These are phyloP conservation scores for Glycine latifolia DNA, from an alignment of 306 rosid genomes.

Conservation along the genomic window DNA sequence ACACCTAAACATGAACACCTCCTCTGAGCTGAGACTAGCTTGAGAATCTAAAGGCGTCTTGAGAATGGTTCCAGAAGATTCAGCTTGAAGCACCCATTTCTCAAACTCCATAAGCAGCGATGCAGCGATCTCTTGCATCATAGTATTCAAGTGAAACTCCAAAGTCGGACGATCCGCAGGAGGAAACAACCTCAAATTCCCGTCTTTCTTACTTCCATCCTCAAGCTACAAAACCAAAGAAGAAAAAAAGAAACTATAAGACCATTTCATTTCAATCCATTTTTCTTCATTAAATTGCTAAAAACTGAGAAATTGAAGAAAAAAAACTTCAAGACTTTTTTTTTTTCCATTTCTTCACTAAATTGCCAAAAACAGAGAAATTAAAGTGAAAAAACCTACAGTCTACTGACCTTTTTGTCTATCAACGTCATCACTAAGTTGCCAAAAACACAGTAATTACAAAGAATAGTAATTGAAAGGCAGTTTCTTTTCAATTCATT, in stretches of 20 bases:
- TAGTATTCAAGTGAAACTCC: slow-evolving; percentile 90
- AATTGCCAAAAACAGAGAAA: neutral
- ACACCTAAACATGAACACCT: slow-evolving; percentile 99
- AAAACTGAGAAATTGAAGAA: neutral
- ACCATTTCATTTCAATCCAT: neutral
- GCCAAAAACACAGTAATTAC: neutral
- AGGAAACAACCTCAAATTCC: slow-evolving; percentile 87
- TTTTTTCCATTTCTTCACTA: neutral
- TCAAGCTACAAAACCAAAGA: slow-evolving; percentile 68
- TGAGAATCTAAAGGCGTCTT: slow-evolving; percentile 99
- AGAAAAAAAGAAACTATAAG: neutral
- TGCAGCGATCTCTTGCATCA: slow-evolving; percentile 98
- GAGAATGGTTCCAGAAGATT: slow-evolving; percentile 93
- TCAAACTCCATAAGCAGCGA: slow-evolving; percentile 93
- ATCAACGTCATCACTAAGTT: slow-evolving; percentile 18
- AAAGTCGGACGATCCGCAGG: slow-evolving; percentile 84
- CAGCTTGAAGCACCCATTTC: slow-evolving; percentile 98
- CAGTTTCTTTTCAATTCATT: no score
- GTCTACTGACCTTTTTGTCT: neutral
- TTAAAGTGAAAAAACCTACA: neutral
- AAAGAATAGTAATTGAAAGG: no score
- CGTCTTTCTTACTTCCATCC: slow-evolving; percentile 81
- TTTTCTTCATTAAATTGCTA: neutral
- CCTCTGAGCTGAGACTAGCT: slow-evolving; percentile 99
- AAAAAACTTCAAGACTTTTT: no score